phyloP scores from a whole-genome alignment of 495 filamentous ascomycete genomes.

The Astrothelium macrocarpum region DNA sequence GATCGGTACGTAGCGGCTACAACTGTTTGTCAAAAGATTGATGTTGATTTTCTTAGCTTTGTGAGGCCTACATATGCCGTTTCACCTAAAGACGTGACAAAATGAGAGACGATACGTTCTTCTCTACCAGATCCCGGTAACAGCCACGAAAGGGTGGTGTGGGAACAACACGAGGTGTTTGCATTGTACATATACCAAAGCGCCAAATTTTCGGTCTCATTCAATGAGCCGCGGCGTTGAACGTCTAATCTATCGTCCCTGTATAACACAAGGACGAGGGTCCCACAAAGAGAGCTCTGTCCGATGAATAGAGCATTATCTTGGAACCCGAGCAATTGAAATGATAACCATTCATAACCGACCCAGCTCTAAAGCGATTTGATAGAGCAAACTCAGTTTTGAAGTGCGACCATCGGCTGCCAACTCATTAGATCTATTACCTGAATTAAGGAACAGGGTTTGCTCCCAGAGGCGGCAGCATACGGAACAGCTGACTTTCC shows the following conservation, averaged over 20 bases:
- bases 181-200: too few species aligned
- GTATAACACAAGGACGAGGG: too few species aligned
- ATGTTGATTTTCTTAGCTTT: conserved; percentile 39
- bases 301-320: not conserved
- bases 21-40: not conserved
- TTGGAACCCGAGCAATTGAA: not conserved
- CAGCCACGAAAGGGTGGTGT: too few species aligned
- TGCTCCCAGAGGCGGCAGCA: not conserved
- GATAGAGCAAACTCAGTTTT: not conserved
- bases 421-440: not conserved
- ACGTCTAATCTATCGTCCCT: too few species aligned
- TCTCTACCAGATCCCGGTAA: not conserved
- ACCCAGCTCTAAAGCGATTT: not conserved
- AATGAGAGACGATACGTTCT: conserved; percentile 30
- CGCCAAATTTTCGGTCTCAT: too few species aligned
- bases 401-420: not conserved
- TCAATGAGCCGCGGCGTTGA: too few species aligned
- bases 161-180: too few species aligned
- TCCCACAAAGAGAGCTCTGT: too few species aligned
- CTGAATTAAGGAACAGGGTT: not conserved
- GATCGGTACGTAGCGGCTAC: conserved; percentile 55
- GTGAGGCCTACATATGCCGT: conserved; percentile 62
- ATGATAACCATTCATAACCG: not conserved
- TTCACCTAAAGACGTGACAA: conserved; percentile 44
- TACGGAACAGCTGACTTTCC: not conserved